Evolutionary conservation across 257 asterid genomes (phyloP).

Genomic region (Striga asiatica): DNA sequence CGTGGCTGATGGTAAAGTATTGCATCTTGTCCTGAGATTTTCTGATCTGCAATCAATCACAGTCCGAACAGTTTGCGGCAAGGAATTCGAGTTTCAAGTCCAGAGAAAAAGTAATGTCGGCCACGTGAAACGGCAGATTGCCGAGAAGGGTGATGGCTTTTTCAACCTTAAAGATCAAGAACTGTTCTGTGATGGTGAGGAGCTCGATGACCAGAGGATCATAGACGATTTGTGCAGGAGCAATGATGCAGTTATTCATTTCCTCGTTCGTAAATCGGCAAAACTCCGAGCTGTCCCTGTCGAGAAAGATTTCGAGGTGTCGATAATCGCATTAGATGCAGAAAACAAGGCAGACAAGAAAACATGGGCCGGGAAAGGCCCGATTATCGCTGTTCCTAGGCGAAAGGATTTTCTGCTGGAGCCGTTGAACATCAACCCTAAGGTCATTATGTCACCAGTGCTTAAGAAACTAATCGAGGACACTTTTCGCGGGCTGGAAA

Average conservation of each 20-base stretch:
- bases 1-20: slow-evolving; percentile 46
- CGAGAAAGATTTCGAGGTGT: slow-evolving; percentile 48
- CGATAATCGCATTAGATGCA: slow-evolving; percentile 33
- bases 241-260: slow-evolving; percentile 55
- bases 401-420: slow-evolving; percentile 29
- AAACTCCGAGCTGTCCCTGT: slow-evolving; percentile 38
- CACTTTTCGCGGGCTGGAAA: slow-evolving; percentile 44
- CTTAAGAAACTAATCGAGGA: slow-evolving; percentile 31
- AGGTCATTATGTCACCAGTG: slow-evolving; percentile 30
- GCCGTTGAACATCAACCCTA: slow-evolving; percentile 34
- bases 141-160: slow-evolving; percentile 35
- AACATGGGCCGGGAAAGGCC: slow-evolving; percentile 23
- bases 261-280: slow-evolving; percentile 52
- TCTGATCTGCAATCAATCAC: slow-evolving; percentile 70
- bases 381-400: slow-evolving; percentile 14
- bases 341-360: slow-evolving; percentile 20
- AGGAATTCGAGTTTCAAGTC: slow-evolving; percentile 55
- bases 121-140: slow-evolving; percentile 60
- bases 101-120: slow-evolving; percentile 52
- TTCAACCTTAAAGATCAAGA: slow-evolving; percentile 44
- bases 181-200: slow-evolving; percentile 52
- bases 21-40: slow-evolving; percentile 55
- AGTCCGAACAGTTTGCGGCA: slow-evolving; percentile 59
- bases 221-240: slow-evolving; percentile 50
- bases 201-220: slow-evolving; percentile 69